phyloP scores from a whole-genome alignment of 75 land plant genomes.

The Azolla pinnata region DNA sequence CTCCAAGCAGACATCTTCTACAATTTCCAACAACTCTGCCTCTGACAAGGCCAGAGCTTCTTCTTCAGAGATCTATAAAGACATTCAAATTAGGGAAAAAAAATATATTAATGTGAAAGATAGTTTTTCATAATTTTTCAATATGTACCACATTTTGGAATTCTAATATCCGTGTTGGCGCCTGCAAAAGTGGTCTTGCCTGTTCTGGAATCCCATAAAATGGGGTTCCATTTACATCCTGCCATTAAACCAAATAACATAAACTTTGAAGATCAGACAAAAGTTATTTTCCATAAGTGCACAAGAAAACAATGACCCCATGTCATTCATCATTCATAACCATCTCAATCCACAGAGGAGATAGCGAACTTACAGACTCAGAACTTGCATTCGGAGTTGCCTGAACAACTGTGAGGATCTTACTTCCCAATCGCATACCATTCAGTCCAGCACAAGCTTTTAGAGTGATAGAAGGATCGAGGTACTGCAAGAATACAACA shows the following conservation, averaged over 20 bases:
- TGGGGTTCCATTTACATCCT: constrained; percentile 17
- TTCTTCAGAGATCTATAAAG: constrained; percentile 40
- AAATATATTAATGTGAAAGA: background rate
- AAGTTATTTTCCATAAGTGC: too few relatives aligned
- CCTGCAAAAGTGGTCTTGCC: constrained; percentile 56
- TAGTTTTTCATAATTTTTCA: too few relatives aligned
- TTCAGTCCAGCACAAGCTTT: constrained; percentile 91
- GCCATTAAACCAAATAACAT: background rate
- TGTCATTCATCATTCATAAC: background rate
- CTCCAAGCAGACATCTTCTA: constrained; percentile 79
- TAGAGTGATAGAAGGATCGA: constrained; percentile 55
- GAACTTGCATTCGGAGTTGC: constrained; percentile 43
- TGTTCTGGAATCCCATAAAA: constrained; percentile 65
- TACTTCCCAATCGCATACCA: constrained; percentile 78
- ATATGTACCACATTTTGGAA: constrained; percentile 71
- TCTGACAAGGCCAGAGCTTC: constrained; percentile 39
- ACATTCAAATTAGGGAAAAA: background rate
- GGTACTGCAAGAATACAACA: constrained; percentile 43
- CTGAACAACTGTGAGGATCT: constrained; percentile 56
- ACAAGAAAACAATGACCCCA: background rate
- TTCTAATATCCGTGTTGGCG: constrained; percentile 59
- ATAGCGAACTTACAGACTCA: constrained; percentile 6
- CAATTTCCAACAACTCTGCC: constrained; percentile 51
- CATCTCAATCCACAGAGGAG: background rate
- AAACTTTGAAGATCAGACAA: too few relatives aligned